phyloP scores from a whole-genome alignment of 495 filamentous ascomycete species.

The Neurospora pannonica region DNA sequence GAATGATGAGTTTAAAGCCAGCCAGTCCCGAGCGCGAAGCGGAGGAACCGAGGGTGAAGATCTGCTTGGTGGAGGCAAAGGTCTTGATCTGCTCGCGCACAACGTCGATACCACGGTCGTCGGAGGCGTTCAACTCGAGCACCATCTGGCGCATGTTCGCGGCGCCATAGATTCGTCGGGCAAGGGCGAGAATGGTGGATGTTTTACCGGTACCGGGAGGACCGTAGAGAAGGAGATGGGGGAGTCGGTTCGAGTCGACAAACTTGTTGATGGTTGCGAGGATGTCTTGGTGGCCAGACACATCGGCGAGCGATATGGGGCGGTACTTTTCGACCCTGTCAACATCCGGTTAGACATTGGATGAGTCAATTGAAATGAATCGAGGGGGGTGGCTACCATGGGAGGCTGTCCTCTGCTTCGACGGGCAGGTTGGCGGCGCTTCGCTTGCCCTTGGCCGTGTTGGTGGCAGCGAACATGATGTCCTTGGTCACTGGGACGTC shows the following conservation, averaged over 20 bases:
- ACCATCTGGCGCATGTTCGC: constrained; percentile 98
- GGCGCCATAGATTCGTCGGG: constrained; percentile 81
- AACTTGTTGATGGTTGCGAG: constrained; percentile 95
- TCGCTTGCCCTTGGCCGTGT: constrained; percentile 75
- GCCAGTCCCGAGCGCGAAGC: constrained; percentile 43
- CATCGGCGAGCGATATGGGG: constrained; percentile 77
- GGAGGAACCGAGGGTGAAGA: constrained; percentile 35
- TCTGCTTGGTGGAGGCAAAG: constrained; percentile 72
- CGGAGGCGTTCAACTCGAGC: constrained; percentile 90
- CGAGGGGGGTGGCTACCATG: constrained; percentile 55
- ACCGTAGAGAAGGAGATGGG: constrained; percentile 95
- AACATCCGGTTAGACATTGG: not conserved
- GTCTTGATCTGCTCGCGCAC: constrained; percentile 99
- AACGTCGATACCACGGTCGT: constrained; percentile 96
- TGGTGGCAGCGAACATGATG: constrained; percentile 52
- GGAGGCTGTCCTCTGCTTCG: constrained; percentile 86
- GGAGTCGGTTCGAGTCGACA: constrained; percentile 82
- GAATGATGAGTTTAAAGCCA: constrained; percentile 87
- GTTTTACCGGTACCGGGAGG: constrained; percentile 97
- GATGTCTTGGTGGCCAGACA: constrained; percentile 97
- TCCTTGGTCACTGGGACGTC: constrained; percentile 58
- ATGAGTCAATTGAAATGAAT: not conserved
- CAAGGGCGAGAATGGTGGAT: constrained; percentile 84
- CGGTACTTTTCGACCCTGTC: constrained; percentile 97
- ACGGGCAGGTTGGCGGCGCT: constrained; percentile 87